Evolutionary conservation across 2,329 filamentous ascomycete species (phyloP).

Genomic region (Fusarium napiforme): DNA sequence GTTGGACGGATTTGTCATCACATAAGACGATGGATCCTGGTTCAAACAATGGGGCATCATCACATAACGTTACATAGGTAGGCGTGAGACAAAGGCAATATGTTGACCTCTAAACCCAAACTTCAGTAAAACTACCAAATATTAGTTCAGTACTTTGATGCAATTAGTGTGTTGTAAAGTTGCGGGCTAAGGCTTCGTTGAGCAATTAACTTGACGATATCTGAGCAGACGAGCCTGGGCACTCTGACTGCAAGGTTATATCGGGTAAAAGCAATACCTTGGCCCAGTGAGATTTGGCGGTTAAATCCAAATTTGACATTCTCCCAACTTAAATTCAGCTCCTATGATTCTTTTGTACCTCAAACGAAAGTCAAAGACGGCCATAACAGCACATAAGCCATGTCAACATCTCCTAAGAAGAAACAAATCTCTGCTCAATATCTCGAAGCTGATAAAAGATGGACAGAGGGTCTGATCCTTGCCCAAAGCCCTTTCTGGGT

Average conservation of each 20-base stretch:
- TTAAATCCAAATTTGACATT: not conserved
- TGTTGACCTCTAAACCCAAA: not conserved
- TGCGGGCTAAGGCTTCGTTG: no score
- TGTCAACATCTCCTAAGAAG: not conserved
- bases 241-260: not conserved
- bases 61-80: not conserved
- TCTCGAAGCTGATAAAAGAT: not conserved
- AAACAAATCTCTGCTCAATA: not conserved
- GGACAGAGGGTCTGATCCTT: not conserved
- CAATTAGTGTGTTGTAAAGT: not conserved
- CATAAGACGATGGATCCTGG: not conserved
- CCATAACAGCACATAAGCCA: not conserved
- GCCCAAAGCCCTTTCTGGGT: conserved; percentile 11
- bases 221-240: not conserved
- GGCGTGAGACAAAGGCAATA: not conserved
- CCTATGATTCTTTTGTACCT: rapidly evolving
- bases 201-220: no score
- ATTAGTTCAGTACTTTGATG: rapidly evolving
- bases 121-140: rapidly evolving
- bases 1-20: not conserved
- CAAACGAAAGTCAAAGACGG: not conserved
- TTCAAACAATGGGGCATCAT: not conserved
- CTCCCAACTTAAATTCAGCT: not conserved
- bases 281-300: not conserved
- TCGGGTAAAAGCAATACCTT: not conserved